Conservation (phyloP, 305 asterid species). For the Fraxinus sp. region DNA sequence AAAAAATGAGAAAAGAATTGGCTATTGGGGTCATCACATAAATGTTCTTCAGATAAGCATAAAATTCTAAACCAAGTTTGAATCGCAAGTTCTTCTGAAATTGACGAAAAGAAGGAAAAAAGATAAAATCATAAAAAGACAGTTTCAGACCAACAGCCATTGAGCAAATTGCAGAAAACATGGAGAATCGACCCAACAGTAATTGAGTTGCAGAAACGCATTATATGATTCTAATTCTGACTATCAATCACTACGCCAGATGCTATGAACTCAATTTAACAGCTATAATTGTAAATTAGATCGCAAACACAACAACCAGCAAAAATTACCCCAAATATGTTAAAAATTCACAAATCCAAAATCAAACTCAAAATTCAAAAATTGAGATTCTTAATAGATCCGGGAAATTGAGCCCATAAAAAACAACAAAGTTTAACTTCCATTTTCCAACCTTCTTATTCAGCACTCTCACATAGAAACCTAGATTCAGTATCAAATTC, state of each 20-base stretch:
- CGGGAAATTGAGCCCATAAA: constrained; percentile 8
- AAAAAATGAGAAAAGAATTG: background rate
- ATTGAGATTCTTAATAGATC: constrained; percentile 33
- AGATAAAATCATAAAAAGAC: background rate
- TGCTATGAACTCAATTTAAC: background rate
- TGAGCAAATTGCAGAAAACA: background rate
- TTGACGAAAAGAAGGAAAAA: background rate
- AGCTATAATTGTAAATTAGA: constrained; percentile 15
- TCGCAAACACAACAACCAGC: constrained; percentile 12
- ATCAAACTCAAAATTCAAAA: background rate
- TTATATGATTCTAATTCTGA: background rate
- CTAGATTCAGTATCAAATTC: constrained; percentile 30
- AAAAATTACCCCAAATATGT: constrained; percentile 2
- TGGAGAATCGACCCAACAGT: background rate
- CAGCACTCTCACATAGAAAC: constrained; percentile 25
- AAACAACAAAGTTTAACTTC: constrained; percentile 15
- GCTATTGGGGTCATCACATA: background rate
- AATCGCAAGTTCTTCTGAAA: background rate
- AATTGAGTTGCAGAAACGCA: background rate
- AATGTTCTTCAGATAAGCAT: background rate
- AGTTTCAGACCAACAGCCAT: background rate
- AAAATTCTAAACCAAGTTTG: background rate
- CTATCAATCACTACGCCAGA: background rate
- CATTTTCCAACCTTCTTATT: constrained; percentile 24
- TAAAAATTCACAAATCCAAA: constrained; percentile 16